Conservation (phyloP, 2,329 filamentous ascomycete species). For the Arthrobotrys conoides region DNA sequence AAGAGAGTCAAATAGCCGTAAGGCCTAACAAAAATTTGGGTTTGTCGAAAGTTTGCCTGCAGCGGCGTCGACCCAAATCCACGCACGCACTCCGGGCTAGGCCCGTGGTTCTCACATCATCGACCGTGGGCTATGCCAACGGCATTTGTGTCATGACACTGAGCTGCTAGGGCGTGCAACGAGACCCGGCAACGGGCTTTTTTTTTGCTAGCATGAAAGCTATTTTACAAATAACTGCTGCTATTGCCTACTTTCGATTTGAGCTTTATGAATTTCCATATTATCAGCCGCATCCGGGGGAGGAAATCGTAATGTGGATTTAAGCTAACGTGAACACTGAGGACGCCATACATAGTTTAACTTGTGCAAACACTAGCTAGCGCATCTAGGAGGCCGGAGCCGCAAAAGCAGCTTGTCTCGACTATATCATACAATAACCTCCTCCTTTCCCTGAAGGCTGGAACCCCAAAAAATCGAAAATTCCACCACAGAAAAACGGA, state of each 20-base stretch:
- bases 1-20: conserved; percentile 9
- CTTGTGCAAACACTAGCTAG: conserved; percentile 13
- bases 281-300: conserved; percentile 35
- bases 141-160: not conserved
- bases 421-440: conserved; percentile 26
- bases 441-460: conserved; percentile 19
- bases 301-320: conserved; percentile 8
- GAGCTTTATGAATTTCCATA: conserved; percentile 1
- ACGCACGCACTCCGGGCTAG: conserved; percentile 34
- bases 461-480: conserved; percentile 17
- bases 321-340: conserved; percentile 22
- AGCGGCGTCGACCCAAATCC: conserved; percentile 13
- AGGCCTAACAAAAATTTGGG: conserved; percentile 9
- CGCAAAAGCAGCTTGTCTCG: conserved; percentile 5
- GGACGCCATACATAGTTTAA: too few species aligned
- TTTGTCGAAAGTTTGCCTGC: conserved; percentile 20
- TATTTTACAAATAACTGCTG: conserved; percentile 47
- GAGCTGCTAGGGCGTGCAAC: not conserved
- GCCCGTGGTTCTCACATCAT: conserved; percentile 28
- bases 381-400: conserved; percentile 19
- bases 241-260: not conserved
- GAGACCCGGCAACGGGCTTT: not conserved
- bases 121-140: conserved; percentile 31
- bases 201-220: conserved; percentile 6
- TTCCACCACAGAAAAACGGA: conserved; percentile 14